These are phyloP conservation scores for Metschnikowia baotianmanensis DNA, from an alignment of 805 yeast genomes.

Conservation along the genomic window DNA sequence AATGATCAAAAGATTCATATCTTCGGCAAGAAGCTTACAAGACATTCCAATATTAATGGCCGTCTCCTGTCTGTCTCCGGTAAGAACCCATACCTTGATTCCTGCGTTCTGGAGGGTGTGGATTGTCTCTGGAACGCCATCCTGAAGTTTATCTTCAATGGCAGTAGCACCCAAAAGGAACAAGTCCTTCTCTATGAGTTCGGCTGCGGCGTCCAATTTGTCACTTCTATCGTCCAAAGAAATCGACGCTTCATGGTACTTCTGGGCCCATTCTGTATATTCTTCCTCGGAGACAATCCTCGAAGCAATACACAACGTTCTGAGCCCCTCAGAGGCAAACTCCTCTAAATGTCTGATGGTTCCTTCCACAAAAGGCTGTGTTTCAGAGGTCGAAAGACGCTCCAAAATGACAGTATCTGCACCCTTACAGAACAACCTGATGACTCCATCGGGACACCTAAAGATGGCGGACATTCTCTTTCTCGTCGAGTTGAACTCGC, in stretches of 20 bases:
- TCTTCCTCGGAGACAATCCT: constrained; percentile 78
- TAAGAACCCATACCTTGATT: constrained; percentile 93
- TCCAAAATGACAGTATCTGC: constrained; percentile 96
- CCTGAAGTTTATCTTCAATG: constrained; percentile 95
- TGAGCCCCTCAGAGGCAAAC: constrained; percentile 92
- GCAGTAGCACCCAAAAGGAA: constrained; percentile 95
- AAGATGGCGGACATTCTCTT: constrained; percentile 96
- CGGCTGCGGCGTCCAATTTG: constrained; percentile 85
- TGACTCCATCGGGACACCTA: constrained; percentile 90
- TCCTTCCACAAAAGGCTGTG: constrained; percentile 76
- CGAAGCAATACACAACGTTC: constrained; percentile 91
- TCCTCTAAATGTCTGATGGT: constrained; percentile 89
- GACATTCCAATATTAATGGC: constrained; percentile 99
- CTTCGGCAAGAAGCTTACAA: constrained; percentile 89
- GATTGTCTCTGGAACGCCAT: constrained; percentile 97
- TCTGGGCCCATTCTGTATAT: constrained; percentile 63
- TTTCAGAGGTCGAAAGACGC: constrained; percentile 58
- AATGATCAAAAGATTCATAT: constrained; percentile 87
- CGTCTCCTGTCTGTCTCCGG: constrained; percentile 98
- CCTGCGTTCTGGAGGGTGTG: constrained; percentile 95
- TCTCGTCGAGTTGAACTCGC: constrained; percentile 96
- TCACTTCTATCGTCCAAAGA: constrained; percentile 72
- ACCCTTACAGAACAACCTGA: constrained; percentile 89
- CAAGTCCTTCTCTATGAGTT: constrained; percentile 75
- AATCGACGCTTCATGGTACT: constrained; percentile 78